These are phyloP conservation scores for Cercospora zeae-maydis DNA, from an alignment of 2,329 filamentous ascomycete species.

Conservation along the genomic window DNA sequence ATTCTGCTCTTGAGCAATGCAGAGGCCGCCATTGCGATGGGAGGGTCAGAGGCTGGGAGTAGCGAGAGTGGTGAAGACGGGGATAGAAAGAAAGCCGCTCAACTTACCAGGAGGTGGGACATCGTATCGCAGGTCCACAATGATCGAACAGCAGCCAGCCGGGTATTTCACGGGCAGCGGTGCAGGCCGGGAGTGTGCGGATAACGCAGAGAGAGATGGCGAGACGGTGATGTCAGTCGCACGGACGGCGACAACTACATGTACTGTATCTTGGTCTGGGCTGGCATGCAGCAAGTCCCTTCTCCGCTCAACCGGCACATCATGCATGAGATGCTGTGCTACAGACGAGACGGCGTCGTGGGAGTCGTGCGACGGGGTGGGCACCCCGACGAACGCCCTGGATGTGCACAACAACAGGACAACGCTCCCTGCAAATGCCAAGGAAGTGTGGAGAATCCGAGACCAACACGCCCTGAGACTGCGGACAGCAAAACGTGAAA, in stretches of 20 bases:
- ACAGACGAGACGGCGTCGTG: too few species aligned
- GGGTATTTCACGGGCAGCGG: neutral
- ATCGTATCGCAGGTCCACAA: neutral
- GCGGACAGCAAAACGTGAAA: too few species aligned
- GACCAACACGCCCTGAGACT: too few species aligned
- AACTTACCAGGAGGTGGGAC: neutral
- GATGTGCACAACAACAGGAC: too few species aligned
- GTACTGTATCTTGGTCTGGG: neutral
- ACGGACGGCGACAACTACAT: neutral
- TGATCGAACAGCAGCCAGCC: neutral
- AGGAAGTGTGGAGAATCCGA: too few species aligned
- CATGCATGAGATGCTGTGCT: neutral
- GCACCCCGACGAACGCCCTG: too few species aligned
- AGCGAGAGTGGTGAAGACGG: neutral
- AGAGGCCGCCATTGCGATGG: constrained; percentile 38
- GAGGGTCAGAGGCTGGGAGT: neutral
- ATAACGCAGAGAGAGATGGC: neutral
- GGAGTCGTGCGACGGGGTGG: too few species aligned
- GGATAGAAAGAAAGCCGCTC: neutral
- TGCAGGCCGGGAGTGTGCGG: neutral
- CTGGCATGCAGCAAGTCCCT: neutral
- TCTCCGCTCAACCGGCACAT: neutral
- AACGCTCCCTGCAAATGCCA: too few species aligned
- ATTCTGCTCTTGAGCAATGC: constrained; percentile 73
- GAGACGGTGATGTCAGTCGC: constrained; percentile 1